A percentile compares a stretch with the other conserved stretches of the same genome.
phyloP scores from a whole-genome alignment of 179 eudicot genomes.

The Camellia oleifera region DNA sequence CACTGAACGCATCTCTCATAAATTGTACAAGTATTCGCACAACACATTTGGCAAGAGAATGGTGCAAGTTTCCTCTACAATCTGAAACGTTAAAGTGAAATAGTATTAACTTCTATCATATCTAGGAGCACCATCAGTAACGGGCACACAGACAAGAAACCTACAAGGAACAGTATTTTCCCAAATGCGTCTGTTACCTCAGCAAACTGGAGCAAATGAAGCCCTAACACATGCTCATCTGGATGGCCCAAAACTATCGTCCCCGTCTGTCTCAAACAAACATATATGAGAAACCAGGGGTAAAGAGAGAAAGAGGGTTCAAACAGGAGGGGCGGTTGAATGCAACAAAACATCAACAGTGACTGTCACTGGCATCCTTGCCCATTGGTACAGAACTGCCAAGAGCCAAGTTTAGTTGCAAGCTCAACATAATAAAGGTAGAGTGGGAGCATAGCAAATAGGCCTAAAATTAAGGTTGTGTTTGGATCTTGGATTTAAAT shows the following conservation, averaged over 20 bases:
- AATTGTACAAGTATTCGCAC: slow-evolving; percentile 81
- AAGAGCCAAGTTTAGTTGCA: no score
- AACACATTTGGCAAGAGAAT: slow-evolving; percentile 72
- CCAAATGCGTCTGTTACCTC: slow-evolving; percentile 53
- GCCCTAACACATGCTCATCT: slow-evolving; percentile 72
- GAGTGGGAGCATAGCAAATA: no score
- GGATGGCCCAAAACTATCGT: slow-evolving; percentile 50
- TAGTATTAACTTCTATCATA: neutral
- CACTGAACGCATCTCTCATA: no score
- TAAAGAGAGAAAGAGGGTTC: neutral
- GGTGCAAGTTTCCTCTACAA: slow-evolving; percentile 88
- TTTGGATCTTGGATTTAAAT: no score
- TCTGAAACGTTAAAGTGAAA: slow-evolving; percentile 31
- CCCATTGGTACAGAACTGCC: no score
- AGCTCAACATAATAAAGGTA: no score
- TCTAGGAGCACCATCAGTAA: neutral
- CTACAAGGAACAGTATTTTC: neutral
- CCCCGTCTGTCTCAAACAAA: slow-evolving; percentile 46
- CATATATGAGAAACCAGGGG: slow-evolving; percentile 2
- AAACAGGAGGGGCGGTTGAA: no score
- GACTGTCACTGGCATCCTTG: no score
- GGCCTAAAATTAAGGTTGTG: no score
- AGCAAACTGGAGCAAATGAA: slow-evolving; percentile 84
- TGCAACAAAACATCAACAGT: no score
- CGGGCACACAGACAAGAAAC: neutral